Percentiles rank a stretch among this genome's conserved stretches.
phyloP scores from a whole-genome alignment of 2,329 filamentous ascomycete species.

The Xylariomycetidae sp. region DNA sequence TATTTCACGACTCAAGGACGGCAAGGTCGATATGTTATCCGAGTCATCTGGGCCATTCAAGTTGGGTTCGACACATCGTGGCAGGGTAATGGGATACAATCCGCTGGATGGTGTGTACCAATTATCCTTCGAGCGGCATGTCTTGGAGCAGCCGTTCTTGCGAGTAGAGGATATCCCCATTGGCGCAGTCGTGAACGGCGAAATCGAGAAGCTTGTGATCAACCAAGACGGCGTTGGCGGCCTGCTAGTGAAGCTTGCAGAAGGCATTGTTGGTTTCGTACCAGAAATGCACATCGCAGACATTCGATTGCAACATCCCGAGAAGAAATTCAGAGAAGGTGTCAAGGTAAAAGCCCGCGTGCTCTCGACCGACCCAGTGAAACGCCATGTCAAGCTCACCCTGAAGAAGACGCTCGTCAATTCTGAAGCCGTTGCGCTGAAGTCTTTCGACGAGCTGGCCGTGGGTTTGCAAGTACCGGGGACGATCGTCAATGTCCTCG shows the following conservation, averaged over 20 bases:
- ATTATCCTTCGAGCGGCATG: conserved; percentile 74
- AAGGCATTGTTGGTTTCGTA: conserved; percentile 85
- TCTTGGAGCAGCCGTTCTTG: conserved; percentile 84
- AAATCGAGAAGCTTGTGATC: conserved; percentile 78
- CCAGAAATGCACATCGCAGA: conserved; percentile 86
- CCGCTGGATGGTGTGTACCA: conserved; percentile 80
- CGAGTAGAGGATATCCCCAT: conserved; percentile 86
- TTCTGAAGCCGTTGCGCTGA: conserved; percentile 76
- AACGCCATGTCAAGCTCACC: conserved; percentile 78
- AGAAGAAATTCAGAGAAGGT: conserved; percentile 92
- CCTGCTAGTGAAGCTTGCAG: conserved; percentile 76
- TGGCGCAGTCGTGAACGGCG: conserved; percentile 75
- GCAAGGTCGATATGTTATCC: conserved; percentile 79
- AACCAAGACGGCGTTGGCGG: conserved; percentile 74
- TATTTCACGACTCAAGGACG: conserved; percentile 87
- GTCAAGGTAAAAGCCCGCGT: conserved; percentile 81
- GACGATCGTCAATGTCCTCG: conserved; percentile 77
- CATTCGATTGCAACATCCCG: conserved; percentile 80
- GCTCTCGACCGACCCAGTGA: conserved; percentile 70
- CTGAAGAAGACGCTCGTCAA: conserved; percentile 94
- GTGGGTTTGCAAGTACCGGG: conserved; percentile 77
- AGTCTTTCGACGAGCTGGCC: conserved; percentile 67
- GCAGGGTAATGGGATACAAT: conserved; percentile 82
- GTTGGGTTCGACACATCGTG: conserved; percentile 71
- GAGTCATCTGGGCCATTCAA: conserved; percentile 74